These are phyloP conservation scores for Trichoderma guizhouense DNA, from an alignment of 2,329 filamentous ascomycete species.

Conservation along the genomic window DNA sequence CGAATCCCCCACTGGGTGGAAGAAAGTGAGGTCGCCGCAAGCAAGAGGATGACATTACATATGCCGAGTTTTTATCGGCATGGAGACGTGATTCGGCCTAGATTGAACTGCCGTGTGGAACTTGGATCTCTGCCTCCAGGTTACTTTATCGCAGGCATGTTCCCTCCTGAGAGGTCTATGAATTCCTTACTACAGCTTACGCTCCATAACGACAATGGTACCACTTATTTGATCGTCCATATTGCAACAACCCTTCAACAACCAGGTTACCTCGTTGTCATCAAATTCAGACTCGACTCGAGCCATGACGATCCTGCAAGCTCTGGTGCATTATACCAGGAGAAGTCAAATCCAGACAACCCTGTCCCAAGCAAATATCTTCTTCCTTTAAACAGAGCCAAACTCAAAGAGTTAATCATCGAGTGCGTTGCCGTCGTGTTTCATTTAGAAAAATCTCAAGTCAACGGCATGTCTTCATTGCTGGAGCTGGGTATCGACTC, in stretches of 20 bases:
- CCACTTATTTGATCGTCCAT: not conserved
- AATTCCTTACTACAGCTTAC: not conserved
- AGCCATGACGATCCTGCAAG: not conserved
- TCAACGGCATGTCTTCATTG: not conserved
- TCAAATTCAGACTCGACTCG: not conserved
- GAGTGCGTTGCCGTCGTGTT: not conserved
- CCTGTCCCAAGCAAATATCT: too few relatives aligned
- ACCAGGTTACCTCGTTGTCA: not conserved
- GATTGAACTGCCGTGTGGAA: not conserved
- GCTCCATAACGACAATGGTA: not conserved
- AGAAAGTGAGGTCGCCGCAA: not conserved
- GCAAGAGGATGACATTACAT: not conserved
- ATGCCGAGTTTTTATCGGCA: not conserved
- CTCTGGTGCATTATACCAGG: too few relatives aligned
- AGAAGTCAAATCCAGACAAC: too few relatives aligned
- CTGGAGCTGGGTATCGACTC: not conserved
- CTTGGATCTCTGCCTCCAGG: not conserved
- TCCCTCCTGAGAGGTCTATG: not conserved
- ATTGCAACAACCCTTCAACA: not conserved
- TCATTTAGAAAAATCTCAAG: not conserved
- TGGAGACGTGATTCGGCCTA: not conserved
- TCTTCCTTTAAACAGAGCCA: not conserved
- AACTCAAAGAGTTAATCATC: not conserved
- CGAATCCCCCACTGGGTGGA: not conserved
- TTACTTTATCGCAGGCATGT: not conserved